Evolutionary conservation across 768 basidiomycete genomes (phyloP).

Genomic region (Pulveroboletus ravenelii): DNA sequence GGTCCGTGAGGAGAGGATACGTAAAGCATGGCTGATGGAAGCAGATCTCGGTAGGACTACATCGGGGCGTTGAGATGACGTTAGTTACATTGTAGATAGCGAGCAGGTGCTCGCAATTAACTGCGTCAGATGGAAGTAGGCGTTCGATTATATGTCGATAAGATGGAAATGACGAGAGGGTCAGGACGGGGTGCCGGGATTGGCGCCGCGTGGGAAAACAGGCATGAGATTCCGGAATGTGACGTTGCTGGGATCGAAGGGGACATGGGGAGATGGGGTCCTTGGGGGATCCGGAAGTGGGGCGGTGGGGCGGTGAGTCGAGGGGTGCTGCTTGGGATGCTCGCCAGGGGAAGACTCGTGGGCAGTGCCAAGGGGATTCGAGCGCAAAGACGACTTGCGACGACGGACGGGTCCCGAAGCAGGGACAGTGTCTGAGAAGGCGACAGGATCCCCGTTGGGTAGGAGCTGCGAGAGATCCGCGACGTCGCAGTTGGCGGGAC

Average conservation of each 20-base stretch:
- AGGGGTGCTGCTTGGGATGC: slow-evolving; percentile 16
- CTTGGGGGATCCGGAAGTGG: slow-evolving; percentile 18
- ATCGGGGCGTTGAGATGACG: slow-evolving; percentile 26
- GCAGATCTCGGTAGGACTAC: slow-evolving; percentile 26
- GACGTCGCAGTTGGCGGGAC: slow-evolving; percentile 49
- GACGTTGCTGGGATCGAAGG: slow-evolving; percentile 45
- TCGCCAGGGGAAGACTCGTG: slow-evolving; percentile 13
- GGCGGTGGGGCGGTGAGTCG: slow-evolving; percentile 30
- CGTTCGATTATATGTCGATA: slow-evolving; percentile 29
- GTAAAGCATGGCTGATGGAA: slow-evolving; percentile 13
- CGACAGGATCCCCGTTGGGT: slow-evolving; percentile 20
- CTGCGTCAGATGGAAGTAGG: slow-evolving; percentile 25
- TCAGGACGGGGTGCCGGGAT: slow-evolving; percentile 13
- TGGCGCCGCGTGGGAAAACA: slow-evolving; percentile 36
- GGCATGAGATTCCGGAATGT: slow-evolving; percentile 63
- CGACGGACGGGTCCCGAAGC: slow-evolving; percentile 54
- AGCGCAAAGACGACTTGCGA: slow-evolving; percentile 49
- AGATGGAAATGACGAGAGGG: slow-evolving; percentile 17
- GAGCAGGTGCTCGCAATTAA: slow-evolving; percentile 25
- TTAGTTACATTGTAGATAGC: slow-evolving; percentile 19
- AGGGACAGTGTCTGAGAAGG: slow-evolving; percentile 20
- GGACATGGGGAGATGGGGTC: slow-evolving; percentile 33
- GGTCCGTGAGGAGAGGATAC: slow-evolving; percentile 28
- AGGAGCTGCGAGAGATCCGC: slow-evolving; percentile 65
- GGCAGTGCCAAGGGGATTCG: slow-evolving; percentile 39